These are phyloP conservation scores for Trichodelitschia bisporula DNA, from an alignment of 495 filamentous ascomycete genomes.

Conservation along the genomic window DNA sequence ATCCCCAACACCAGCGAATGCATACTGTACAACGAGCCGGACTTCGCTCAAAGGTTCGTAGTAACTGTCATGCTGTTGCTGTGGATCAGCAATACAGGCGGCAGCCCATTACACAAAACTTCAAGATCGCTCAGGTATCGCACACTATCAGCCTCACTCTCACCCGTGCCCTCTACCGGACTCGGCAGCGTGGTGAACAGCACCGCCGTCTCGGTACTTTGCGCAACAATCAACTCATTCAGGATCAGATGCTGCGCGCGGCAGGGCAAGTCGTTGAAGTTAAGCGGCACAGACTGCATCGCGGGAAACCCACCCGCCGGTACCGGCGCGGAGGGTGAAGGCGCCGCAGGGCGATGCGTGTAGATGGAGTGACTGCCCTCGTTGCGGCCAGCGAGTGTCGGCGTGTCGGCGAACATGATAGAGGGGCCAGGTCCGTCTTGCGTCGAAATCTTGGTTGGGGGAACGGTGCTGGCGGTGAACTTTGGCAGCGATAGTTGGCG, in stretches of 20 bases:
- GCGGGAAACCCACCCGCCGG: slow-evolving; percentile 27
- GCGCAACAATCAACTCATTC: slow-evolving; percentile 53
- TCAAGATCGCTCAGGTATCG: slow-evolving; percentile 57
- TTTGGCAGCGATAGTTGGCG: slow-evolving; percentile 21
- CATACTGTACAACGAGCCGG: too few relatives aligned
- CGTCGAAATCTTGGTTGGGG: slow-evolving; percentile 38
- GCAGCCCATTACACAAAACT: slow-evolving; percentile 39
- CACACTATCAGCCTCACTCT: slow-evolving; percentile 40
- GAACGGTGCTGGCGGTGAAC: slow-evolving; percentile 53
- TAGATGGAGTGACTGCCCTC: too few relatives aligned
- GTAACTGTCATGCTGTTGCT: slow-evolving; percentile 84
- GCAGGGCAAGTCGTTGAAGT: slow-evolving; percentile 66
- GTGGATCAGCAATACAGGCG: slow-evolving; percentile 54
- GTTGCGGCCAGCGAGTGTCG: slow-evolving; percentile 11
- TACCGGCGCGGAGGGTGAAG: slow-evolving; percentile 3
- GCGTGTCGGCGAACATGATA: slow-evolving; percentile 51
- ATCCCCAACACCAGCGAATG: too few relatives aligned
- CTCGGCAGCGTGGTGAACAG: slow-evolving; percentile 64
- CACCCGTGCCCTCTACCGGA: slow-evolving; percentile 47
- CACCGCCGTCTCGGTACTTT: slow-evolving; percentile 57
- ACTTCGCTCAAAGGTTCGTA: slow-evolving; percentile 35
- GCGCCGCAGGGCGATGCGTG: slow-evolving; percentile 11
- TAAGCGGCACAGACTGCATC: slow-evolving; percentile 35
- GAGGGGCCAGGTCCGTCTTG: slow-evolving; percentile 39
- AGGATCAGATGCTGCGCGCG: slow-evolving; percentile 65